These are phyloP conservation scores for Aspergillus sp. DNA, from an alignment of 2,329 filamentous ascomycete species.

Conservation along the genomic window DNA sequence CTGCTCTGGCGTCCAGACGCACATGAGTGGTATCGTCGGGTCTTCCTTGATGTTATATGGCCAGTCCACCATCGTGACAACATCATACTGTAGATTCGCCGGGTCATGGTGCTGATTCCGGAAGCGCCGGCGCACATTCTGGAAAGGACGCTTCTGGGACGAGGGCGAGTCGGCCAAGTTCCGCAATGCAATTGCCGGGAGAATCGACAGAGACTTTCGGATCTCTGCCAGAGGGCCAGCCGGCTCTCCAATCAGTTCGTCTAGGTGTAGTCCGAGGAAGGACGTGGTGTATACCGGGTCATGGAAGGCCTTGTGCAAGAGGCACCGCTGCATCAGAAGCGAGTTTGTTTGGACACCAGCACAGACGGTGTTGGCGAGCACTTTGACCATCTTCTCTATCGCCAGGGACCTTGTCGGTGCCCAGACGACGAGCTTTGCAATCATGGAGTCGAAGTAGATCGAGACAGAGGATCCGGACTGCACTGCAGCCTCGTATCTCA, in stretches of 20 bases:
- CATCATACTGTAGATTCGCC: conserved; percentile 30
- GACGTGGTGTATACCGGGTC: conserved; percentile 48
- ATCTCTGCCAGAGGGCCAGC: neutral
- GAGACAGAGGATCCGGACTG: neutral
- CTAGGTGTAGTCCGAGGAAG: conserved; percentile 28
- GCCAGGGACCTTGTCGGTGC: neutral
- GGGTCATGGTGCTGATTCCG: conserved; percentile 37
- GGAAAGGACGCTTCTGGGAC: conserved; percentile 19
- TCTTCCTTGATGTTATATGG: neutral
- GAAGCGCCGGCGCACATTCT: conserved; percentile 27
- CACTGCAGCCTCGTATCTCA: neutral
- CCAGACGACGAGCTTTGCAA: conserved; percentile 7
- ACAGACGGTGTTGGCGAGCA: neutral
- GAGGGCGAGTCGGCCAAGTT: neutral
- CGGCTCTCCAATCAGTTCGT: conserved; percentile 23
- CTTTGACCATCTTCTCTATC: neutral
- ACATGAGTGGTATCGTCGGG: conserved; percentile 9
- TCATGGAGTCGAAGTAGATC: conserved; percentile 1
- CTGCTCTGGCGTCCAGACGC: conserved; percentile 18
- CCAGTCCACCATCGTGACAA: conserved; percentile 20
- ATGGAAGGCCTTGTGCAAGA: conserved; percentile 31
- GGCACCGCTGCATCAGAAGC: conserved; percentile 29
- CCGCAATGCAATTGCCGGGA: neutral
- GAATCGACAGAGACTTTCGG: neutral
- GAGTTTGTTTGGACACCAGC: conserved; percentile 11